Evolutionary conservation across 164 flowering plant genomes (phyloP), one percentile per base, ranked within the genome.

Genomic region (Tetracentron sinense): DNA sequence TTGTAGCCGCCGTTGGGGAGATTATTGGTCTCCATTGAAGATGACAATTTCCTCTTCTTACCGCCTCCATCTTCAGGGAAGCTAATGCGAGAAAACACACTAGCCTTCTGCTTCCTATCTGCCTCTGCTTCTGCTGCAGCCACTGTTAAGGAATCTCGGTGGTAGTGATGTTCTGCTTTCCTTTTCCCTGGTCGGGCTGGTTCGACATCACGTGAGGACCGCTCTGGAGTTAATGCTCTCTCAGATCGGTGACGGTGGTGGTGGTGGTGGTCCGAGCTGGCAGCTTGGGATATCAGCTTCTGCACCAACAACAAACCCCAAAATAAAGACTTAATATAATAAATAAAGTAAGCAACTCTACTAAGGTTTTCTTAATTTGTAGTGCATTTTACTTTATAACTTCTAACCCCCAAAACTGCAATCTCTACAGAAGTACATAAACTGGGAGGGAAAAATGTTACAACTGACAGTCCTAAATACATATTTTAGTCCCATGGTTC

Each of bases 31-130:
- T 77, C 63, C 0, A 79, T 61, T 4, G 78, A 63, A 6, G 82
- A 66, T 1, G 61, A 4, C 70, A 8, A 12, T 38, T 83, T 83
- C 64, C 82, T 65, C 75, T 87, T 85, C 82, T 83, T 85, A 49
- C 60, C 42, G 2, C 56, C 35, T 8, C 73, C 83, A 16, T 63
- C 77, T 3, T 67, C 88, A 0, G 92, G 93, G 65, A 82, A 93
- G 73, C 96, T 85, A 12, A 93, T 93, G 58, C 98, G 96, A 12
- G 96, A 83, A 76, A 93, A 93, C 0, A 93, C 98, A 55, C 96
- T 93, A 0, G 62, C 69, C 66, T 92, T 92, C 0, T 76, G 82
- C 75, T 78, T 86, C 48, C 73, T 63, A 17, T 78, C 78, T 0
- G 74, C 68, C 19, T 44, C 58, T 1, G 67, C 33, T 0, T 75